These are phyloP conservation scores for Crithidia acanthocephali DNA, from an alignment of 208 protist species.

Conservation along the genomic window DNA sequence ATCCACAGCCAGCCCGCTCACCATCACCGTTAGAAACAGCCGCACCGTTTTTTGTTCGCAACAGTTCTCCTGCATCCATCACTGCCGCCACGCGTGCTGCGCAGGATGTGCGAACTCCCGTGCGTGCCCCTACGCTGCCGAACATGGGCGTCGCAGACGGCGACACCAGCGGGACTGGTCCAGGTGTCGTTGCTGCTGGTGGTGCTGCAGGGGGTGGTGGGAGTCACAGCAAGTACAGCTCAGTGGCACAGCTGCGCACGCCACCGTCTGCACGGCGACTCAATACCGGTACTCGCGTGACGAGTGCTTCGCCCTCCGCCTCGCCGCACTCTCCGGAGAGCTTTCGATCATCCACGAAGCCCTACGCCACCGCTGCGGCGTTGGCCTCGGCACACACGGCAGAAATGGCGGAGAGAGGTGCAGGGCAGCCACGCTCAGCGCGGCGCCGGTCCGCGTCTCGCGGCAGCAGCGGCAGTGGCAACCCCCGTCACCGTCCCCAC, in stretches of 20 bases:
- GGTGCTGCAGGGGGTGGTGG: slow-evolving; percentile 5
- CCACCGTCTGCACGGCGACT: slow-evolving; percentile 24
- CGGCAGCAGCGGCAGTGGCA: slow-evolving; percentile 11
- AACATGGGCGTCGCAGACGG: slow-evolving; percentile 25
- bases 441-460: slow-evolving; percentile 29
- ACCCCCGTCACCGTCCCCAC: not conserved
- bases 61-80: not conserved
- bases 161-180: not conserved
- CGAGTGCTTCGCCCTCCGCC: slow-evolving; percentile 1
- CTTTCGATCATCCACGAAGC: slow-evolving; percentile 26
- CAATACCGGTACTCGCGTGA: not conserved
- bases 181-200: not conserved
- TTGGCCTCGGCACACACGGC: not conserved
- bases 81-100: not conserved
- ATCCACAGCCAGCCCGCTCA: slow-evolving; percentile 3
- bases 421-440: not conserved
- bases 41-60: not conserved
- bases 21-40: too few species aligned
- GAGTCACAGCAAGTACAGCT: slow-evolving; percentile 33
- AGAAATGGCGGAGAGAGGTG: not conserved
- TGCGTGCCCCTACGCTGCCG: slow-evolving; percentile 26
- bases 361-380: slow-evolving; percentile 1
- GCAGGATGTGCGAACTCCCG: slow-evolving; percentile 13
- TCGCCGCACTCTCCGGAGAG: slow-evolving; percentile 26
- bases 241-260: slow-evolving; percentile 20